A percentile compares a stretch with the other conserved stretches of the same genome.
Conservation (phyloP, 2,329 filamentous ascomycete genomes). For the Aspergillus sp. region DNA sequence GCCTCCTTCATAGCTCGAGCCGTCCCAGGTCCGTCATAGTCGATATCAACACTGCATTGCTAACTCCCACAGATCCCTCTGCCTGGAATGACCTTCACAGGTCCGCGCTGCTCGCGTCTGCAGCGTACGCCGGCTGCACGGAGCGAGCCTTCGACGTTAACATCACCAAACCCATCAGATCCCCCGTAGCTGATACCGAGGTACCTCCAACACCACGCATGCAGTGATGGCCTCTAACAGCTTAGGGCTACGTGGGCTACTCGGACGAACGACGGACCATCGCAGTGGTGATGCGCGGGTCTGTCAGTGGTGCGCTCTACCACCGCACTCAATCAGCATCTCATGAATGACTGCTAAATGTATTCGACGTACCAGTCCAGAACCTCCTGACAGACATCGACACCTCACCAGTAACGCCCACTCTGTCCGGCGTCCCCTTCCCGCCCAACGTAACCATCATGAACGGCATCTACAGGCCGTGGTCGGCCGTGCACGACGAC, state of each 20-base stretch:
- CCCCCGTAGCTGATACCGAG: conserved; percentile 25
- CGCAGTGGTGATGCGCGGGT: conserved; percentile 31
- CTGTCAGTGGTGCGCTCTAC: conserved; percentile 21
- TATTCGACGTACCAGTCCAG: conserved; percentile 2
- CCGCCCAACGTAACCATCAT: conserved; percentile 27
- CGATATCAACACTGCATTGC: too few relatives aligned
- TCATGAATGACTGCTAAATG: not conserved
- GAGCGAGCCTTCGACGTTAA: conserved; percentile 29
- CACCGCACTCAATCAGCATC: too few relatives aligned
- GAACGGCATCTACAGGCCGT: conserved; percentile 25
- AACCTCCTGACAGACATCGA: conserved; percentile 29
- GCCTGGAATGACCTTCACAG: conserved; percentile 22
- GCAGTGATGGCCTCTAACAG: too few relatives aligned
- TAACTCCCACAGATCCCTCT: conserved; percentile 11
- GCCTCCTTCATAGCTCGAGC: too few relatives aligned
- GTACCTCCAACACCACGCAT: too few relatives aligned
- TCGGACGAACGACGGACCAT: conserved; percentile 24
- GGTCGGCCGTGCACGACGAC: conserved; percentile 27
- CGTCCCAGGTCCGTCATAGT: too few relatives aligned
- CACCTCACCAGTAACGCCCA: conserved; percentile 21
- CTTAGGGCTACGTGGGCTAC: conserved; percentile 32
- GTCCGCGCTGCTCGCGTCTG: conserved; percentile 30
- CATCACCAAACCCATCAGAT: conserved; percentile 27
- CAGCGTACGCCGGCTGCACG: conserved; percentile 27
- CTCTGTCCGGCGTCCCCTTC: conserved; percentile 28